Percentiles rank a stretch among this genome's conserved stretches.
These are phyloP conservation scores for Fusarium austroafricanum DNA, from an alignment of 2,329 filamentous ascomycete species.

Conservation along the genomic window DNA sequence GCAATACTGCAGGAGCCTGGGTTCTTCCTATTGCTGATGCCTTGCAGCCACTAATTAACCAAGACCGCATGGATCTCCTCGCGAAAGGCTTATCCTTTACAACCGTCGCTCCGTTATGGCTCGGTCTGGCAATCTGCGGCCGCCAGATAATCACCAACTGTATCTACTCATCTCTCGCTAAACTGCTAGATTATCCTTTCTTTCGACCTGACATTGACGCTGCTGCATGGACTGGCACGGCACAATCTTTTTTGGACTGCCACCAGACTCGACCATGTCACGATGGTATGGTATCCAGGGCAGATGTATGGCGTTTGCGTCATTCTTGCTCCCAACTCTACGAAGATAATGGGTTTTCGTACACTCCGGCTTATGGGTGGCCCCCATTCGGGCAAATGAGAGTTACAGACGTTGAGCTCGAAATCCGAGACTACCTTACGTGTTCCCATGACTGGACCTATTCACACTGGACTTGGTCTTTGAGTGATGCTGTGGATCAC, in stretches of 20 bases:
- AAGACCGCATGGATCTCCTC: conserved; percentile 7
- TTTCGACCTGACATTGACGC: conserved; percentile 1
- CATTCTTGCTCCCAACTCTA: not conserved
- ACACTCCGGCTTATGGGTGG: not conserved
- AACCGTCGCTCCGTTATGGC: conserved; percentile 1
- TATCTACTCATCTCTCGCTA: not conserved
- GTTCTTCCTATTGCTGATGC: not conserved
- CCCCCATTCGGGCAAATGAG: conserved; percentile 1
- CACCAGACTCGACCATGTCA: not conserved
- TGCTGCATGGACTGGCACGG: conserved; percentile 1
- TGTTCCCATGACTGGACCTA: conserved; percentile 11
- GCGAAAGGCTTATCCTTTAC: not conserved
- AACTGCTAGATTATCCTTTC: not conserved
- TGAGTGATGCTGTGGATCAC: not conserved
- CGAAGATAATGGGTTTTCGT: not conserved
- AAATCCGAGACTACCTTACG: conserved; percentile 6
- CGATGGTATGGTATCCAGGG: not conserved
- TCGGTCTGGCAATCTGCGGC: conserved; percentile 4
- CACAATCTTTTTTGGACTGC: conserved; percentile 1
- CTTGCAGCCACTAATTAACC: not conserved
- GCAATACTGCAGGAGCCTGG: conserved; percentile 10
- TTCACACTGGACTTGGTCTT: conserved; percentile 8
- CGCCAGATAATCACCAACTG: not conserved
- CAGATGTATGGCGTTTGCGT: conserved; percentile 1
- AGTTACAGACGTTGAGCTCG: conserved; percentile 6